Percentiles rank a stretch among this genome's conserved stretches.
Evolutionary conservation across 1,139 yeast species (phyloP).

Genomic region (Schwanniomyces etchellsii): DNA sequence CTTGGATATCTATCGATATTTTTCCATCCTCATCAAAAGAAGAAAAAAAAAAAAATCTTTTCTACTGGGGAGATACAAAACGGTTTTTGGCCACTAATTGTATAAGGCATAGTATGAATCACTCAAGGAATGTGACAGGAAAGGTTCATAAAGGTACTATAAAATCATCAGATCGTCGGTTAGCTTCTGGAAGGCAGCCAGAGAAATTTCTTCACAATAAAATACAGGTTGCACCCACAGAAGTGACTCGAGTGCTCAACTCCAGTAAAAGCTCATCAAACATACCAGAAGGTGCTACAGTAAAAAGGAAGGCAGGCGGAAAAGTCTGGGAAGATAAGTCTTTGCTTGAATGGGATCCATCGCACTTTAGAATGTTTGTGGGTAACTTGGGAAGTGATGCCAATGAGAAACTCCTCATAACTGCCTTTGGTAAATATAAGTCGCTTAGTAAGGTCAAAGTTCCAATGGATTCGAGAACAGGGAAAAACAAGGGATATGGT

Average conservation of each 20-base stretch:
- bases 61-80: too few species aligned
- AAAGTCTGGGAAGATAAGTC: constrained; percentile 44
- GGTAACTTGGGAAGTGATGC: constrained; percentile 73
- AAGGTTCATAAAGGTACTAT: constrained; percentile 19
- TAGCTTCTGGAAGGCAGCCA: constrained; percentile 44
- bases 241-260: constrained; percentile 2
- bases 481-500: constrained; percentile 59
- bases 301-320: constrained; percentile 39
- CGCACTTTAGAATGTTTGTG: constrained; percentile 67
- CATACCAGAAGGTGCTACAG: constrained; percentile 17
- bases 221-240: constrained; percentile 3
- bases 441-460: constrained; percentile 53
- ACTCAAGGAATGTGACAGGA: constrained; percentile 7
- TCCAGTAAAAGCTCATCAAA: constrained; percentile 5
- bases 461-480: constrained; percentile 40
- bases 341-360: constrained; percentile 55
- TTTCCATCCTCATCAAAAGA: background rate
- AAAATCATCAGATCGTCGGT: constrained; percentile 48
- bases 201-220: constrained; percentile 34
- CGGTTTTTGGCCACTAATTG: too few species aligned
- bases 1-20: background rate
- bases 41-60: background rate
- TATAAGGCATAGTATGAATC: background rate
- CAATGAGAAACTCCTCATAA: constrained; percentile 45
- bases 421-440: constrained; percentile 47